Conservation (phyloP, 306 rosid genomes). For the Quercus bicolor region DNA sequence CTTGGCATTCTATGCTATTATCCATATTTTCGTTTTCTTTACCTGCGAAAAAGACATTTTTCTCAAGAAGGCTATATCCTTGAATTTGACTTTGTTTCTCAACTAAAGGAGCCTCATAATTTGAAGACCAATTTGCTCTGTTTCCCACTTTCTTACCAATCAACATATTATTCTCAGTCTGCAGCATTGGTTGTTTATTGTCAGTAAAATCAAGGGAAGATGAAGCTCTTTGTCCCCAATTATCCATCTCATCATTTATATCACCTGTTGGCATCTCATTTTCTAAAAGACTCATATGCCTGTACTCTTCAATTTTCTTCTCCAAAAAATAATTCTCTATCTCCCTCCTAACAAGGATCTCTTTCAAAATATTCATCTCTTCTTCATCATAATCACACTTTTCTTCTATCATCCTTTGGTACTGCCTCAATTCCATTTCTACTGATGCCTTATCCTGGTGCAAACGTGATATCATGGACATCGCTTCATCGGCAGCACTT, state of each 20-base stretch:
- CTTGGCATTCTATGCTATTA: slow-evolving; percentile 13
- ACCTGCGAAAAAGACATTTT: slow-evolving; percentile 13
- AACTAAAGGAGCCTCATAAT: slow-evolving; percentile 17
- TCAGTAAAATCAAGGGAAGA: slow-evolving; percentile 28
- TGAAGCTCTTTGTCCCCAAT: slow-evolving; percentile 28
- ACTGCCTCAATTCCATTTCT: slow-evolving; percentile 74
- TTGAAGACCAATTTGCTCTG: slow-evolving; percentile 14
- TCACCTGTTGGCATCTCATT: slow-evolving; percentile 32
- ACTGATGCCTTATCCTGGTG: slow-evolving; percentile 72
- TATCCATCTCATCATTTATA: slow-evolving; percentile 29
- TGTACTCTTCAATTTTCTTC: slow-evolving; percentile 68
- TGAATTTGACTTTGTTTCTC: slow-evolving; percentile 23
- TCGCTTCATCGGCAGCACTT: slow-evolving; percentile 90
- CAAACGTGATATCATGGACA: slow-evolving; percentile 87
- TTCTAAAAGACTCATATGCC: slow-evolving; percentile 42
- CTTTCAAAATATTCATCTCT: slow-evolving; percentile 76
- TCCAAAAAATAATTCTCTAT: slow-evolving; percentile 68
- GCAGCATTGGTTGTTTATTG: slow-evolving; percentile 20
- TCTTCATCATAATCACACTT: slow-evolving; percentile 77
- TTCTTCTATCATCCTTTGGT: slow-evolving; percentile 77
- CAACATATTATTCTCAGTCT: slow-evolving; percentile 20
- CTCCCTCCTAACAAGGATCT: slow-evolving; percentile 76
- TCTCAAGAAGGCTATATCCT: slow-evolving; percentile 23
- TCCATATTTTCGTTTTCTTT: slow-evolving; percentile 9
- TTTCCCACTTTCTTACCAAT: slow-evolving; percentile 12